Conservation (phyloP, 306 rosid genomes). For the Sicyos baderoa region DNA sequence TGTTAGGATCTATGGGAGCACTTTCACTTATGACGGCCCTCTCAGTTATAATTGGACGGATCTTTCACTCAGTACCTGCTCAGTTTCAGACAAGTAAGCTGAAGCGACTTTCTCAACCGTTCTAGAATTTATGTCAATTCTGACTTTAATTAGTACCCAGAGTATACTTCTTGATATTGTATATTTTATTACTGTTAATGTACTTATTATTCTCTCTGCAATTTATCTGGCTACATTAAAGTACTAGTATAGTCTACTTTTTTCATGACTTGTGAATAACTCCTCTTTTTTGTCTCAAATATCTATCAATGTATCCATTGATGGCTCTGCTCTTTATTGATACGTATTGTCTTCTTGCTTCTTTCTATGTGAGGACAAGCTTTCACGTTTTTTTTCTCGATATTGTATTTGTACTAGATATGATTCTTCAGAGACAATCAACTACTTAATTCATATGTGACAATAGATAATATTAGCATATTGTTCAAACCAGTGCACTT, state of each 20-base stretch:
- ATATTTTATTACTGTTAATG: neutral
- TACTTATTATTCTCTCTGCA: neutral
- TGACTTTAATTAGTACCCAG: neutral
- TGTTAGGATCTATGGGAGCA: conserved; percentile 85
- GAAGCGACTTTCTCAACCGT: conserved; percentile 18
- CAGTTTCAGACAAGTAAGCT: conserved; percentile 95
- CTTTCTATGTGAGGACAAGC: neutral
- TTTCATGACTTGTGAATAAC: neutral
- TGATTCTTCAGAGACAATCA: neutral
- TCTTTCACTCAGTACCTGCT: conserved; percentile 93
- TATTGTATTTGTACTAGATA: neutral
- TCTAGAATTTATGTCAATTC: neutral
- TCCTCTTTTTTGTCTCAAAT: neutral
- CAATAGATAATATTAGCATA: neutral
- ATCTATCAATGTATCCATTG: neutral
- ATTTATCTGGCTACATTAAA: neutral
- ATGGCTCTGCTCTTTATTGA: conserved; percentile 7
- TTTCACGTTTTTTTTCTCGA: neutral
- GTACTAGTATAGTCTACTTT: neutral
- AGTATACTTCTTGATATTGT: neutral
- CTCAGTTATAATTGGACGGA: conserved; percentile 75
- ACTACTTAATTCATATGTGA: neutral
- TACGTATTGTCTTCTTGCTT: neutral
- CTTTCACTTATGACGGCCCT: conserved; percentile 79
- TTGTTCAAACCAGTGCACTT: neutral